A percentile compares a stretch with the other conserved stretches of the same genome.
These are phyloP conservation scores for Tuber magnatum DNA, from an alignment of 495 filamentous ascomycete species.

Conservation along the genomic window DNA sequence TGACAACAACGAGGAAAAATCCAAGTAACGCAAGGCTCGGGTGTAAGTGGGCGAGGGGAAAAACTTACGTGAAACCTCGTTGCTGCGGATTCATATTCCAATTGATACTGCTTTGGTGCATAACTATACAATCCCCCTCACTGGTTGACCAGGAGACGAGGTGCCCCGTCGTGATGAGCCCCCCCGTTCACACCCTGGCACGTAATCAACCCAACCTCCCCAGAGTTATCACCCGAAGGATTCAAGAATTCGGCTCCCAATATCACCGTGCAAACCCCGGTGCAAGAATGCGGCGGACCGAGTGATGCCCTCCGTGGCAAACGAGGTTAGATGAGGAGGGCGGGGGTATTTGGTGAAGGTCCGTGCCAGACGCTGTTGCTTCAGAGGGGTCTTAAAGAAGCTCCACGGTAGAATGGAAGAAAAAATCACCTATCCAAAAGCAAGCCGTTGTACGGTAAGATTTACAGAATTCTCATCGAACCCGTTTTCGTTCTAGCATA, in stretches of 20 bases:
- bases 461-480: not conserved
- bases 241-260: not conserved
- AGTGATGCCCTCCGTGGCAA: conserved; percentile 1
- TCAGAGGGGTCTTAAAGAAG: not conserved
- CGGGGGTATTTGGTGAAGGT: not conserved
- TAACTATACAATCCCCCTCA: conserved; percentile 22
- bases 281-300: conserved; percentile 3
- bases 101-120: conserved; percentile 23
- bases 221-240: conserved; percentile 1
- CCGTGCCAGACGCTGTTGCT: conserved; percentile 5
- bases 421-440: not conserved
- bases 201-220: conserved; percentile 18
- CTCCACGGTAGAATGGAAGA: not conserved
- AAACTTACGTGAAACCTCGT: conserved; percentile 28
- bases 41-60: not conserved
- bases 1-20: not conserved
- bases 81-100: conserved; percentile 33
- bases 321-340: not conserved
- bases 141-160: conserved; percentile 19
- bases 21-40: conserved; percentile 4
- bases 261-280: not conserved
- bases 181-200: conserved; percentile 25
- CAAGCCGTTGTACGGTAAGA: not conserved
- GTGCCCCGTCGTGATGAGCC: conserved; percentile 26
- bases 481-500: not conserved